Evolutionary conservation across 2,329 filamentous ascomycete species (phyloP).

Genomic region (Xylariaceae sp.): DNA sequence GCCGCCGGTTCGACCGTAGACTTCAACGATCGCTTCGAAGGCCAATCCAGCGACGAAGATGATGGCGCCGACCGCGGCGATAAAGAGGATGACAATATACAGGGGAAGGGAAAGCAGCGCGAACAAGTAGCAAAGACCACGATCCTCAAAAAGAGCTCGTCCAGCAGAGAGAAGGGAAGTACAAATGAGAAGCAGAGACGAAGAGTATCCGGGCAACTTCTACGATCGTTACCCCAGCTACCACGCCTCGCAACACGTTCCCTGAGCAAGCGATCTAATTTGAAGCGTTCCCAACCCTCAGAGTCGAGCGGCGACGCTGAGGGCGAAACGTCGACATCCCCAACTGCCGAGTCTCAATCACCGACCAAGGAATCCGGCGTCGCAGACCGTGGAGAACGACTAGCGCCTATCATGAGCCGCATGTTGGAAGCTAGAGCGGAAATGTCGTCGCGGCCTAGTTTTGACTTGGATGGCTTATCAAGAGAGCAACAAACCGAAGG

Average conservation of each 20-base stretch:
- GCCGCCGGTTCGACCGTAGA: constrained; percentile 84
- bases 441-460: constrained; percentile 64
- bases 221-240: constrained; percentile 70
- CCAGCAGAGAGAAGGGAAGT: constrained; percentile 46
- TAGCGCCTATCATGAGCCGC: constrained; percentile 76
- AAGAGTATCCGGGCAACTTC: constrained; percentile 68
- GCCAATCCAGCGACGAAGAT: constrained; percentile 80
- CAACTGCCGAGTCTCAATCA: constrained; percentile 20
- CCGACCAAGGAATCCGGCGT: constrained; percentile 41
- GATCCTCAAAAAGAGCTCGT: constrained; percentile 41
- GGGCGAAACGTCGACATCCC: constrained; percentile 26
- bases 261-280: constrained; percentile 50
- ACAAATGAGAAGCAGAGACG: constrained; percentile 57
- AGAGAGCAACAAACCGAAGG: constrained; percentile 47
- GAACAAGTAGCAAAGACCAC: constrained; percentile 43
- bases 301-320: constrained; percentile 40
- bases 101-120: constrained; percentile 31
- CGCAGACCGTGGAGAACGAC: constrained; percentile 51
- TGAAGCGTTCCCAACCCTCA: constrained; percentile 48
- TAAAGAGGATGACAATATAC: constrained; percentile 24
- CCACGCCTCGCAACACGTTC: constrained; percentile 51
- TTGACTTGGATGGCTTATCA: constrained; percentile 58
- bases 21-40: constrained; percentile 82
- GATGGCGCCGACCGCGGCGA: constrained; percentile 49
- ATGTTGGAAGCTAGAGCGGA: constrained; percentile 77